Conservation (phyloP, 495 filamentous ascomycete genomes). For the Aspergillus cavernicola region DNA sequence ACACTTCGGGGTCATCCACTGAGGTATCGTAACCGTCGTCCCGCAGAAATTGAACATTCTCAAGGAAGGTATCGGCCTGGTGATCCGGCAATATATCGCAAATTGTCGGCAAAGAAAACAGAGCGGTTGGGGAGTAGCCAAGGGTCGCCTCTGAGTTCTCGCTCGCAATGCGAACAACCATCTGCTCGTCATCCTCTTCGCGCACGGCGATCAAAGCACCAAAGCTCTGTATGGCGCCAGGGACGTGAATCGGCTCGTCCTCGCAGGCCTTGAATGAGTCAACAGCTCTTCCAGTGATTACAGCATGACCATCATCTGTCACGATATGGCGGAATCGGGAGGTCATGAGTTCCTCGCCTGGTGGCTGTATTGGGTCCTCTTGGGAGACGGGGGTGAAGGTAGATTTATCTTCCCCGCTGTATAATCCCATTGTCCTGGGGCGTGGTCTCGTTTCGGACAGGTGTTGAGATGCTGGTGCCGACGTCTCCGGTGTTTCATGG, state of each 20-base stretch:
- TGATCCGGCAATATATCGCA: constrained; percentile 78
- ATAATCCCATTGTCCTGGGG: neutral
- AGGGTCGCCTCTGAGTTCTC: constrained; percentile 79
- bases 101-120: constrained; percentile 74
- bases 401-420: neutral
- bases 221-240: constrained; percentile 86
- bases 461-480: neutral
- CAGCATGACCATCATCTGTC: constrained; percentile 76
- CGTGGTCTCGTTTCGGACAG: constrained; percentile 3
- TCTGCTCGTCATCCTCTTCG: constrained; percentile 62
- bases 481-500: neutral
- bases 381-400: neutral
- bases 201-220: constrained; percentile 74
- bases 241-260: constrained; percentile 91
- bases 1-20: constrained; percentile 81
- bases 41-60: constrained; percentile 83
- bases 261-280: constrained; percentile 74
- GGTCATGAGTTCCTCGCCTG: constrained; percentile 49
- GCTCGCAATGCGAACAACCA: constrained; percentile 75
- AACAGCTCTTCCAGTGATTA: constrained; percentile 76
- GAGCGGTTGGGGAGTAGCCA: constrained; percentile 71
- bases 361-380: constrained; percentile 9
- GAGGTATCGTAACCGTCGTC: constrained; percentile 67
- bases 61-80: constrained; percentile 74
- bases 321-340: constrained; percentile 75